phyloP scores from a whole-genome alignment of 495 filamentous ascomycete species.

The Amphirosellinia nigrospora region DNA sequence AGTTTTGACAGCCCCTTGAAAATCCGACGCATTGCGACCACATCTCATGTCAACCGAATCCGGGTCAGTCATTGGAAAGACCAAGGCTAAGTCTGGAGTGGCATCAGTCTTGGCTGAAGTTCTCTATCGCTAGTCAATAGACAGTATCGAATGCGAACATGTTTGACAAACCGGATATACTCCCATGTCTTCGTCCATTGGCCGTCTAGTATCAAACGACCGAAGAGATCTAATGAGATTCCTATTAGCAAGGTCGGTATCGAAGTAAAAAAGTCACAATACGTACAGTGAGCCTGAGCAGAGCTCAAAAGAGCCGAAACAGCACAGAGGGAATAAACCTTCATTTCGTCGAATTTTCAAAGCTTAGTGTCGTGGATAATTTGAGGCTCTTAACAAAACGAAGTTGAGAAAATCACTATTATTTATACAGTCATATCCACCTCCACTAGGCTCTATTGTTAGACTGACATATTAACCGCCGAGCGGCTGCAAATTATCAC shows the following conservation, averaged over 20 bases:
- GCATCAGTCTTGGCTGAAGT: background rate
- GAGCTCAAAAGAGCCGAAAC: background rate
- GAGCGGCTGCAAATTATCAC: background rate
- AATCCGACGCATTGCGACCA: background rate
- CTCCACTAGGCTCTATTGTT: background rate
- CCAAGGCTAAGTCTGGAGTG: background rate
- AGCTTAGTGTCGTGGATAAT: background rate
- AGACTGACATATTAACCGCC: background rate
- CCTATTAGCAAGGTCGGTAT: background rate
- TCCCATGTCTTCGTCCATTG: slow-evolving; percentile 29
- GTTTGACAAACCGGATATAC: slow-evolving; percentile 30
- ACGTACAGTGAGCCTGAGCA: background rate
- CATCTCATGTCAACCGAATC: slow-evolving; percentile 16
- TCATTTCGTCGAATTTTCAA: background rate
- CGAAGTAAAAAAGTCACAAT: background rate
- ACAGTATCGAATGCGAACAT: background rate
- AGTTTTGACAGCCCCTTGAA: background rate
- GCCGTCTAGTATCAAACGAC: background rate
- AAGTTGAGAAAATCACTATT: background rate
- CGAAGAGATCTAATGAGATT: background rate
- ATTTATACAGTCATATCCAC: background rate
- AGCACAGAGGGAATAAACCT: background rate
- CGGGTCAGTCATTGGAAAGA: slow-evolving; percentile 22
- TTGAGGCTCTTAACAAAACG: background rate
- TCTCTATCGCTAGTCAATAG: background rate